Evolutionary conservation across 1,139 yeast genomes (phyloP), one percentile per base, ranked within the genome.

Genomic region (Yamadazyma buinensis): DNA sequence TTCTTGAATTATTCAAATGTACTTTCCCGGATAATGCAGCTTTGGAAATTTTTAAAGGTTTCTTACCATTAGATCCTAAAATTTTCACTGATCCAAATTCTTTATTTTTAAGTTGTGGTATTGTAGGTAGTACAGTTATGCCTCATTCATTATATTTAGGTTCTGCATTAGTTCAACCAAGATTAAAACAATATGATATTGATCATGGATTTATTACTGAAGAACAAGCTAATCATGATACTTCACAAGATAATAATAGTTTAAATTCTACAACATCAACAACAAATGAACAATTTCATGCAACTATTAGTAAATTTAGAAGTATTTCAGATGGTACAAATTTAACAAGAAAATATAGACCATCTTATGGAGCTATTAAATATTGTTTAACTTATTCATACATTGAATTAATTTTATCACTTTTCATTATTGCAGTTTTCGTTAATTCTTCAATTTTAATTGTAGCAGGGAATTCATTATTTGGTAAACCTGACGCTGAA

Each of bases 61-160:
- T 78, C 46, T 52, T 83, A 31, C 94, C 94, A 0, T 39, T 64
- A 3, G 49, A 61, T 31, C 54, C 59, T 20, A 61, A 59, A 39
- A 75, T 80, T 2, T 72, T 80, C 30, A 54, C 61, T 31, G 75
- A 75, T 43, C 72, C 69, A 32, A 77, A 76, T 49, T 85, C 85
- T 0, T 58, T 80, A 25, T 83, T 81, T 48, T 60, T 83, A 39
- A 72, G 83, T 43, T 67, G 85, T 52, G 92, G 87, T 7, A 83
- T 83, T 38, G 75, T 83, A 14, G 94, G 94, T 23, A 84, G 88
- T 30, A 83, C 92, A 0, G 90, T 83, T 7, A 84, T 84, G 94
- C 92, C 94, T 2, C 92, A 83, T 50, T 80, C 88, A 0, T 64
- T 84, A 37, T 83, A 75, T 47, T 62, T 84, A 37, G 92, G 92